A percentile compares a stretch with the other conserved stretches of the same genome.
phyloP scores from a whole-genome alignment of 257 asterid genomes.

The Salvia hispanica region DNA sequence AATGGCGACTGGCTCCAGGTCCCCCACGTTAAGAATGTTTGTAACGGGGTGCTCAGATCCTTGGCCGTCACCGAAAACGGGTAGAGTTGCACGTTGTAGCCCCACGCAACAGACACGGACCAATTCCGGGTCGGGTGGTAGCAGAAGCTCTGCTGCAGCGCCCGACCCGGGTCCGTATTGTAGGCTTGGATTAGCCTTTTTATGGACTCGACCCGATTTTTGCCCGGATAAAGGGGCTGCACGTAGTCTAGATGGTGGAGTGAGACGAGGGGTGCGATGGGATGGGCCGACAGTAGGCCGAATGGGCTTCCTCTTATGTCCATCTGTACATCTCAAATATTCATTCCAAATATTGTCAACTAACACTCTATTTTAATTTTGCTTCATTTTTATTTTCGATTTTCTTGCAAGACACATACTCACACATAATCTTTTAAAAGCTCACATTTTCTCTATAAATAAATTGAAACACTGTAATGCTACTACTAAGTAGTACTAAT shows the following conservation, averaged over 20 bases:
- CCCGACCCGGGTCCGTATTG: slow-evolving; percentile 57
- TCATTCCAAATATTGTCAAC: too few relatives aligned
- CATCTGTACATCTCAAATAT: slow-evolving; percentile 32
- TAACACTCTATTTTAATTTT: too few relatives aligned
- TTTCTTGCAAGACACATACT: too few relatives aligned
- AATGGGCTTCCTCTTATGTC: slow-evolving; percentile 70
- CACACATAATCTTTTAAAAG: too few relatives aligned
- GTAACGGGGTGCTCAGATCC: slow-evolving; percentile 63
- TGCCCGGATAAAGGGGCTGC: slow-evolving; percentile 53
- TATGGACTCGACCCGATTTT: slow-evolving; percentile 49
- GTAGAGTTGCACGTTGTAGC: slow-evolving; percentile 66
- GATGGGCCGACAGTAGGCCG: slow-evolving; percentile 85
- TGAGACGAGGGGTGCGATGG: slow-evolving; percentile 72
- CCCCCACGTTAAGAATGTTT: slow-evolving; percentile 73
- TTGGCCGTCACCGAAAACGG: slow-evolving; percentile 44
- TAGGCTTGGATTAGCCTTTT: slow-evolving; percentile 51
- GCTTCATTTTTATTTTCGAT: too few relatives aligned
- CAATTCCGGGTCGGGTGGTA: slow-evolving; percentile 57
- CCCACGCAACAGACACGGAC: slow-evolving; percentile 78
- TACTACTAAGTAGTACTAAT: too few relatives aligned
- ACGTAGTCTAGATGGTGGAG: slow-evolving; percentile 77
- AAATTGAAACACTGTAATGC: too few relatives aligned
- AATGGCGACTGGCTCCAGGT: slow-evolving; percentile 58
- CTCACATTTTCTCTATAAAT: too few relatives aligned
- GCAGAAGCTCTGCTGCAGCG: slow-evolving; percentile 66